Percentiles rank a stretch among this genome's conserved stretches.
phyloP scores from a whole-genome alignment of 2,329 filamentous ascomycete genomes.

The Alternaria alternata region DNA sequence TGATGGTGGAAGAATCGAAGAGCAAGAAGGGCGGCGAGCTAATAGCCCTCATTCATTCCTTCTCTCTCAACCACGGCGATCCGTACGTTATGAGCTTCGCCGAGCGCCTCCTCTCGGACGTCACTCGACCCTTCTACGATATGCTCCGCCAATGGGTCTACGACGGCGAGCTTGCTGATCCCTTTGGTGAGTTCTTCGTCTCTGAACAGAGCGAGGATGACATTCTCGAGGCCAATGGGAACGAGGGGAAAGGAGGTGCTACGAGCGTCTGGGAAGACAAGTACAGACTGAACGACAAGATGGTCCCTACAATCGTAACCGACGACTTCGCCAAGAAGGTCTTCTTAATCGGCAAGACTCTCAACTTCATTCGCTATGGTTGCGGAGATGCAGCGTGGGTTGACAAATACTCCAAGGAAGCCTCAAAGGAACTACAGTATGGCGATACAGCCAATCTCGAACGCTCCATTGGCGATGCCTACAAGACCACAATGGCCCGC shows the following conservation, averaged over 20 bases:
- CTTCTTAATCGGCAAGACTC: constrained; percentile 94
- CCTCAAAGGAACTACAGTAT: constrained; percentile 90
- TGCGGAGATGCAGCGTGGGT: constrained; percentile 96
- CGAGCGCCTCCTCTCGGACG: constrained; percentile 82
- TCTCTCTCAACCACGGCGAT: constrained; percentile 92
- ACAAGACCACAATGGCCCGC: constrained; percentile 97
- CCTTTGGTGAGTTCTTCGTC: constrained; percentile 95
- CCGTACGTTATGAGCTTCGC: constrained; percentile 94
- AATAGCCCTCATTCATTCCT: constrained; percentile 91
- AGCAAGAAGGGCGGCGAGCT: constrained; percentile 86
- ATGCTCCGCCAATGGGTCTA: constrained; percentile 98
- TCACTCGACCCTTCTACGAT: constrained; percentile 95
- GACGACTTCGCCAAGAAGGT: constrained; percentile 95
- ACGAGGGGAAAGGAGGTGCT: constrained; percentile 63
- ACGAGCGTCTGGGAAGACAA: constrained; percentile 99
- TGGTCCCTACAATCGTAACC: constrained; percentile 94
- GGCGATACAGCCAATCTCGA: constrained; percentile 92
- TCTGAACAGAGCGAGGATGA: constrained; percentile 74
- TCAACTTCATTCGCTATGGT: constrained; percentile 97
- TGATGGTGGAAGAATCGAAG: constrained; percentile 91
- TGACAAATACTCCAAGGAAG: constrained; percentile 89
- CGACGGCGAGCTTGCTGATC: constrained; percentile 96
- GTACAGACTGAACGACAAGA: constrained; percentile 82
- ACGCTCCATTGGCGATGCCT: constrained; percentile 93
- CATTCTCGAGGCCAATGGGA: constrained; percentile 50